phyloP scores from a whole-genome alignment of 805 yeast species.

The Pichia eremophila region DNA sequence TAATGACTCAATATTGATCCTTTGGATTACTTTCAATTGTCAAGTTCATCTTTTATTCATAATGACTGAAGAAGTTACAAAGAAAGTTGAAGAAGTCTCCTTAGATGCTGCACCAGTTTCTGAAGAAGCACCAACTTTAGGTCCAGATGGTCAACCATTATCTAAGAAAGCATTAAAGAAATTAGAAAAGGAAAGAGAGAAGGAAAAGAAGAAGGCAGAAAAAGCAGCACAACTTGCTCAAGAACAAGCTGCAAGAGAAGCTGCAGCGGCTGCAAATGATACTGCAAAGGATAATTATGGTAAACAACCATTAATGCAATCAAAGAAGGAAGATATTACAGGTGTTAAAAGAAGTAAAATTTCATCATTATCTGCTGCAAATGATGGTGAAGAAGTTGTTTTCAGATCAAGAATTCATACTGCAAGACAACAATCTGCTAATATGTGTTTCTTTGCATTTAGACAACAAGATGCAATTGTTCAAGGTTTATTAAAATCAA shows the following conservation, averaged over 20 bases:
- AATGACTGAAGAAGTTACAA: slow-evolving; percentile 24
- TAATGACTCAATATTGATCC: too few species aligned
- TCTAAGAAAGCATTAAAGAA: slow-evolving; percentile 94
- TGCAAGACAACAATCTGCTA: slow-evolving; percentile 92
- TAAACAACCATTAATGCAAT: slow-evolving; percentile 77
- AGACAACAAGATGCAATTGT: slow-evolving; percentile 81
- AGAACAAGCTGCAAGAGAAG: slow-evolving; percentile 74
- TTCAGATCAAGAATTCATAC: slow-evolving; percentile 93
- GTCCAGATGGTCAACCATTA: slow-evolving; percentile 70
- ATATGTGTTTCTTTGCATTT: slow-evolving; percentile 80
- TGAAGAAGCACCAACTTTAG: slow-evolving; percentile 19
- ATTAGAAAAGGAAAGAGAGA: slow-evolving; percentile 86
- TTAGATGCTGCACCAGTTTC: slow-evolving; percentile 6
- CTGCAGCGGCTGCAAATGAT: slow-evolving; percentile 65
- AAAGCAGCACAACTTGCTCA: slow-evolving; percentile 79
- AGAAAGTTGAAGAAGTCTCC: slow-evolving; percentile 21
- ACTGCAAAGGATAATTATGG: slow-evolving; percentile 87
- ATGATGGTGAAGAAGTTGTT: slow-evolving; percentile 68
- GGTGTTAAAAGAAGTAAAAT: slow-evolving; percentile 56
- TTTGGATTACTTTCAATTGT: too few species aligned
- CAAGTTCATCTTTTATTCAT: background rate
- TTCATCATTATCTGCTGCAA: slow-evolving; percentile 43
- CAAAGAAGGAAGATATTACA: slow-evolving; percentile 42
- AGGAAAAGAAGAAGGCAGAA: slow-evolving; percentile 87
- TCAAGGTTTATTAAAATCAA: slow-evolving; percentile 77